Base-by-base conservation (phyloP, 805 yeast genomes). In the Nematodospora valgi region DNA sequence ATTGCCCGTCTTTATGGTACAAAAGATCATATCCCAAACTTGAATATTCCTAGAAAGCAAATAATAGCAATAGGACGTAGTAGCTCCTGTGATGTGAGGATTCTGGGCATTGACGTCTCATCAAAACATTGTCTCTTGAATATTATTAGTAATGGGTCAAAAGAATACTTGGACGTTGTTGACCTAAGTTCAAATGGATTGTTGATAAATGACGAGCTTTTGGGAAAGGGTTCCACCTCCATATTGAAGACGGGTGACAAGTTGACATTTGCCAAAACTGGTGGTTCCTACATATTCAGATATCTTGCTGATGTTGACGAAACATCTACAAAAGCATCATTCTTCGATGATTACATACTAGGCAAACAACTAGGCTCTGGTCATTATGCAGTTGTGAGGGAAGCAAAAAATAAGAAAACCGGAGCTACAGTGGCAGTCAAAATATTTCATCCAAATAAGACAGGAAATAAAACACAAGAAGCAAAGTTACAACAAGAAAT, bases 371-470 rank as follows among this genome's bases (percentile, higher is more conserved):
- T 84, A 15, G 93, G 93, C 0, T 61, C 82, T 4, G 93, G 93
- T 0, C 91, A 84, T 56, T 84, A 84, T 49, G 91, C 93, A 0
- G 77, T 78, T n/a, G 93, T 84, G 3, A 80, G 78, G 50, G 85
- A 81, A 45, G 86, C 86, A 2, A 64, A 66, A 6, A 70, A 75
- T 42, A 72, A 78, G 45, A 54, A 58, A 6, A 70, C 80, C 0
- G 86, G 87, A 0, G 70, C 71, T 32, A 58, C 70, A 2, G 83
- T 78, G 31, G 93, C 91, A 0, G 86, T 84, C 4, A 84, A 84
- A 50, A 78, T 84, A 6, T 84, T 84, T 56, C 80, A 78, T 45
- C 80, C 82, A 2, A 62, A 43, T 63, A 74, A 55, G 53, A 41
- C 52, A 1, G 41, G 48, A 44, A 24, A 38, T 33, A 64, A 59